Conservation (phyloP, 805 yeast species). For the Saccharomycopsis sp. region DNA sequence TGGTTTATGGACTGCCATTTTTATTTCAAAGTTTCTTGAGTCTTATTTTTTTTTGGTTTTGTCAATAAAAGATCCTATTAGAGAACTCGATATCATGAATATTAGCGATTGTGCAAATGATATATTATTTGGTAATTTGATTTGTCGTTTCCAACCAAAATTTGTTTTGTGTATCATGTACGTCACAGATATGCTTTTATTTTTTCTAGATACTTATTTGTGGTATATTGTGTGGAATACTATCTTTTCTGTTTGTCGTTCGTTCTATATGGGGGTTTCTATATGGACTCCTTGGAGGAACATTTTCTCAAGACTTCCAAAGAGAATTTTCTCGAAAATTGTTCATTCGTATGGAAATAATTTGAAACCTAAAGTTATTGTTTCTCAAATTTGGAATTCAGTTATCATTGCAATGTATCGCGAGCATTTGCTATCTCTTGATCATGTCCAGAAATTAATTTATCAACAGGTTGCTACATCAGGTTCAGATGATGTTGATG, state of each 20-base stretch:
- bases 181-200: conserved; percentile 54
- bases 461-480: conserved; percentile 37
- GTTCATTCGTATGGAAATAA: conserved; percentile 34
- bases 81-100: conserved; percentile 52
- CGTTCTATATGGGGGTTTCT: conserved; percentile 67
- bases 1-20: conserved; percentile 61
- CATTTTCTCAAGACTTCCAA: conserved; percentile 64
- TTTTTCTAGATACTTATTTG: conserved; percentile 70
- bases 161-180: conserved; percentile 44
- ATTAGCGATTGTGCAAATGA: conserved; percentile 56
- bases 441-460: conserved; percentile 56
- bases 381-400: conserved; percentile 75
- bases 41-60: conserved; percentile 71
- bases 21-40: conserved; percentile 58
- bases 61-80: conserved; percentile 61
- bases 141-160: conserved; percentile 49
- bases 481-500: conserved; percentile 29
- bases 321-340: conserved; percentile 62
- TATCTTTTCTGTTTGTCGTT: conserved; percentile 56
- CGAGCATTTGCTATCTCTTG: conserved; percentile 66
- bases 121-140: conserved; percentile 34
- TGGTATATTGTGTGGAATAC: conserved; percentile 85
- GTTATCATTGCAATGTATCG: conserved; percentile 74
- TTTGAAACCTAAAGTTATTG: conserved; percentile 40
- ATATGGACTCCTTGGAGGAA: conserved; percentile 88